Evolutionary conservation across 23 red algal species (phyloP), one percentile per base, ranked within the genome.

Genomic region (Gracilaria gracilis): DNA sequence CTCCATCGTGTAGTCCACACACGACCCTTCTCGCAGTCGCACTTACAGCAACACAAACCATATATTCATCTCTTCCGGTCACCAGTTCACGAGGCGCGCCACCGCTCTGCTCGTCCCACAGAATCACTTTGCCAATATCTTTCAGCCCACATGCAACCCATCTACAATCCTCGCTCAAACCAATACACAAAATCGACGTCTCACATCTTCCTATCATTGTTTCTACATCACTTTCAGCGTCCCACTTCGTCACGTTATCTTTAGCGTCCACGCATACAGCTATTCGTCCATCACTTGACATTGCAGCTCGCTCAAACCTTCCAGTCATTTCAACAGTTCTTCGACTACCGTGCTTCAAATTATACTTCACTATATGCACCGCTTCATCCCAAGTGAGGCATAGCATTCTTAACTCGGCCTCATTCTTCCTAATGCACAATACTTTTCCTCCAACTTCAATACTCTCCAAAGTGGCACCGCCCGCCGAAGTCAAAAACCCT

Each of bases 21-120:
- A 57, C 77, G 28, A 81, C 29, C 38, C 28, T 51, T 59, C 27
- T n/a, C n/a, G 29, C 77, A 6, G 33, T 54, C 34, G 25, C 16
- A 37, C 49, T 81, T 23, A 81, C 12, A 16, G 31, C 77, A n/a
- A 81, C 49, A 28, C 77, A 81, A 11, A n/a, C 12, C 19, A 81
- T 48, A 33, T 36, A 7, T 11, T 11, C 5, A 4, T 46, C 42
- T 11, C 11, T 46, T 46, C 42, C 42, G 11, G 5, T 46, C 42
- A 46, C 42, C 4, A 46, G 42, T 46, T 46, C 42, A 46, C 42
- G 42, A 46, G 42, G 5, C 5, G 42, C 11, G 42, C 42, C 42
- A 64, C 15, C 15, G 27, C 21, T 29, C 6, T 64, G 21, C 23
- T 9, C 4, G 16, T 64, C 58, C 21, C 58, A 29, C 21, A 64